These are phyloP conservation scores for Thelephora aurantiotincta DNA, from an alignment of 768 basidiomycete genomes.

Conservation along the genomic window DNA sequence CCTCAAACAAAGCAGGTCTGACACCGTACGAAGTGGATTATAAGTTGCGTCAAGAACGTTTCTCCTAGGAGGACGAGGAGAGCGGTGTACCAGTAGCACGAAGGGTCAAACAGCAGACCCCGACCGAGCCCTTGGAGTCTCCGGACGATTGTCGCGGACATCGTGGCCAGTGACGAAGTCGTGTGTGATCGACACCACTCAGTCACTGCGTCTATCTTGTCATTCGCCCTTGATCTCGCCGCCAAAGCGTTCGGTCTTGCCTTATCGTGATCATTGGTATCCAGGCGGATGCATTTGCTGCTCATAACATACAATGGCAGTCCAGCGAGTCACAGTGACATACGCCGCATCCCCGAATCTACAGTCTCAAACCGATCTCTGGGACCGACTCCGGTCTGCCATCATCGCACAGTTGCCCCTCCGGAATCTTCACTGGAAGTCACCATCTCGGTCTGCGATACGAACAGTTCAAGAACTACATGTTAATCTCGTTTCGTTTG, in stretches of 20 bases:
- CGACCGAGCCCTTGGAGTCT: too few relatives aligned
- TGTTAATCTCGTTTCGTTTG: slow-evolving; percentile 56
- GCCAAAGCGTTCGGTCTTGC: too few relatives aligned
- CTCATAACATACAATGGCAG: slow-evolving; percentile 15
- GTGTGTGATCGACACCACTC: too few relatives aligned
- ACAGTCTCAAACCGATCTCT: slow-evolving; percentile 48
- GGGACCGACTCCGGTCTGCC: slow-evolving; percentile 53
- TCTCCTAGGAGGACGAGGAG: slow-evolving; percentile 58
- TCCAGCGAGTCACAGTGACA: slow-evolving; percentile 48
- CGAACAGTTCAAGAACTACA: slow-evolving; percentile 86
- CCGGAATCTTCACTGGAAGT: slow-evolving; percentile 88
- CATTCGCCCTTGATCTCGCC: too few relatives aligned
- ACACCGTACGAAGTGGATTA: slow-evolving; percentile 80
- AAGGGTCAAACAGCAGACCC: slow-evolving; percentile 33
- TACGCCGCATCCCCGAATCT: slow-evolving; percentile 51
- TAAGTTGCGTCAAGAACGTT: slow-evolving; percentile 61
- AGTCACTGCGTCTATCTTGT: too few relatives aligned
- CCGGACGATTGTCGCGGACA: too few relatives aligned
- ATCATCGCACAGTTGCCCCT: slow-evolving; percentile 68
- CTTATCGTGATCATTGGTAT: too few relatives aligned
- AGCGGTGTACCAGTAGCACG: slow-evolving; percentile 57
- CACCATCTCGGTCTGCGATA: slow-evolving; percentile 49
- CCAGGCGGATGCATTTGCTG: not conserved
- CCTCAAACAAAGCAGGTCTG: slow-evolving; percentile 17
- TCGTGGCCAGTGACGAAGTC: too few relatives aligned